Evolutionary conservation across 345 rosid genomes (phyloP).

Genomic region (Salix caprea): DNA sequence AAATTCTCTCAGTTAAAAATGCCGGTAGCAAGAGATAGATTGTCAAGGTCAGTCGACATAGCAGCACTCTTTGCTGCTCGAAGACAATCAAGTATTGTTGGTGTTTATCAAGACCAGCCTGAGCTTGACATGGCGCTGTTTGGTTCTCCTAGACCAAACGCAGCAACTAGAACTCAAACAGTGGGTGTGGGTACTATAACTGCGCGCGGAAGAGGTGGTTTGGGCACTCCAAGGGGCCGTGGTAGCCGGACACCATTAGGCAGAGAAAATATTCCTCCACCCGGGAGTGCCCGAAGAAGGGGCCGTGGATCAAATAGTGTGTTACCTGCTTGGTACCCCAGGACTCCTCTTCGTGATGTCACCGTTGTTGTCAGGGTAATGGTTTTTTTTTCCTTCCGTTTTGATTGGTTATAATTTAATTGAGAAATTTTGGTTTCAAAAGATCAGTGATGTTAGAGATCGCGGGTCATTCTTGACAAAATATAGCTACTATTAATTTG

Average conservation of each 20-base stretch:
- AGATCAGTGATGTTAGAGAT: too few relatives aligned
- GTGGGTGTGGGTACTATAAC: constrained; percentile 18
- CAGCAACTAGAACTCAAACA: neutral
- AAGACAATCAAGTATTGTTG: constrained; percentile 31
- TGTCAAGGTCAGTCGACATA: constrained; percentile 49
- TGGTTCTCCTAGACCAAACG: constrained; percentile 26
- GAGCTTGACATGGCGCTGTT: constrained; percentile 5
- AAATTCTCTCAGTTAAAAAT: constrained; percentile 22
- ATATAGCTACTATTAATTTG: too few relatives aligned
- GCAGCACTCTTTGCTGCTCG: constrained; percentile 34
- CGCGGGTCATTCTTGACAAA: too few relatives aligned
- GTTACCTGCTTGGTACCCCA: constrained; percentile 84
- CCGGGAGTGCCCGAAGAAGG: constrained; percentile 24
- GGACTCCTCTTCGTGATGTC: constrained; percentile 72
- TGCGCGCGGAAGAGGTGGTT: constrained; percentile 32
- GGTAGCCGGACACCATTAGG: constrained; percentile 28
- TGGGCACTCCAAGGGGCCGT: constrained; percentile 39
- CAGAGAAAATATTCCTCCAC: constrained; percentile 35
- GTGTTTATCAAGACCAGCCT: constrained; percentile 36
- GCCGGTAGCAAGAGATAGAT: constrained; percentile 72
- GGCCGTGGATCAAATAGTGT: constrained; percentile 28
- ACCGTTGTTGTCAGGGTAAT: constrained; percentile 60
- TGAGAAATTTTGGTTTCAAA: neutral
- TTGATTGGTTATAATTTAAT: neutral
- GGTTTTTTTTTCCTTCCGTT: neutral